Base-by-base conservation (phyloP, 2,329 filamentous ascomycete genomes). In the Aureobasidium musti region DNA sequence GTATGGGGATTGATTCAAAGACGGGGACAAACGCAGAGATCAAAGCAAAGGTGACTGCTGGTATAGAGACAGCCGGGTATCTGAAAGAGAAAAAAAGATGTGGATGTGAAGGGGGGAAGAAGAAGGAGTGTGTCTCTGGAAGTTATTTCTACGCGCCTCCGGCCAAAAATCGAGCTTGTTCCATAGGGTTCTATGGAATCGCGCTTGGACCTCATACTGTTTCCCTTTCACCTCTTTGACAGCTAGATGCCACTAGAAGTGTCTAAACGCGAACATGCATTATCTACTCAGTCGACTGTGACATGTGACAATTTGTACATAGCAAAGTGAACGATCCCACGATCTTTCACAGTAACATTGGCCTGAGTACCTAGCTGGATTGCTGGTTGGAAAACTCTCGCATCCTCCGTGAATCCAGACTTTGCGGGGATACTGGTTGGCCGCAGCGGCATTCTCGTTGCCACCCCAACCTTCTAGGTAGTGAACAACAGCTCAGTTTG, bases 61-160 rank as follows among this genome's bases (percentile, higher is more conserved):
- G 26, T 17, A 39, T 57, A 39, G 41, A 63, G 53, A 57, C 52
- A 65, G 63, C 43, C 63, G 63, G 63, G 63, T 65, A 65, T 65
- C 63, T 53, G 30, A 65, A 45, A 33, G 49, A 45, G 37, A 65
- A 65, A 49, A 65, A 30, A 21, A 49, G 28, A 30, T 26, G 26
- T 65, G 52, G 37, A 57, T 56, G 63, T 65, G 63, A 37, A 23
- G 41, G n/a, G 52, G 28, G 39, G 52, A 30, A 56, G 43, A 43
- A 28, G 33, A 41, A 63, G 60, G 47, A 63, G 47, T 30, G n/a
- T 39, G 43, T 23, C n/a, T n/a, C n/a, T n/a, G n/a, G n/a, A n/a
- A n/a, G n/a, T n/a, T n/a, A n/a, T n/a, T n/a, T n/a, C n/a, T 3
- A 39, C 17, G 45, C 49, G 47, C 47, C 60, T 53, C 30, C n/a